A percentile compares a stretch with the other conserved stretches of the same genome.
Conservation (phyloP, 2,329 filamentous ascomycete genomes). For the Neofusicoccum parvum region DNA sequence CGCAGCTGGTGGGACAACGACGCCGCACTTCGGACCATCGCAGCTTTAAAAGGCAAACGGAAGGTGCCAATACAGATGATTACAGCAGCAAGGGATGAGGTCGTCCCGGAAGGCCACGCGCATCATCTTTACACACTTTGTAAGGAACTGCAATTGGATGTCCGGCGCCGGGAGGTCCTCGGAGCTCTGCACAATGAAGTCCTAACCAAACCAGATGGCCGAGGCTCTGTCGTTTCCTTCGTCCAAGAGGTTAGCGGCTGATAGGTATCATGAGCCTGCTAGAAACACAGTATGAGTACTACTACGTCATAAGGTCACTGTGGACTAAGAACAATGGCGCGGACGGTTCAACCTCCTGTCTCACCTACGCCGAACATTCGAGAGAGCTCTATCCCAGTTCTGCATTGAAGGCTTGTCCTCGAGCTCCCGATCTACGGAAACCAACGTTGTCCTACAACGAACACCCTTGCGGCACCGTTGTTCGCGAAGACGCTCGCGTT, state of each 20-base stretch:
- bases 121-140: constrained; percentile 52
- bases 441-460: too few species aligned
- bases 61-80: constrained; percentile 55
- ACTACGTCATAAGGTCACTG: too few species aligned
- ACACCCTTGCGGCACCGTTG: too few species aligned
- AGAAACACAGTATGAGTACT: too few species aligned
- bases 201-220: constrained; percentile 35
- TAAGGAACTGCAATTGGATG: constrained; percentile 35
- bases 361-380: too few species aligned
- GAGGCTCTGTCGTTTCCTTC: constrained; percentile 4
- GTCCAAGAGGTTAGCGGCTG: neutral
- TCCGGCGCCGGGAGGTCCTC: constrained; percentile 42
- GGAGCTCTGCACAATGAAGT: constrained; percentile 56
- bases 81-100: constrained; percentile 57
- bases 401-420: too few species aligned
- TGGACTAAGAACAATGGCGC: too few species aligned
- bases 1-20: constrained; percentile 60
- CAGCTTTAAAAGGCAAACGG: constrained; percentile 24
- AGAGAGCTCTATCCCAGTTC: too few species aligned
- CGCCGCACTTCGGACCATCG: constrained; percentile 43
- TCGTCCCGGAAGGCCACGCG: constrained; percentile 62
- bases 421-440: too few species aligned
- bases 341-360: too few species aligned
- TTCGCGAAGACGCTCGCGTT: too few species aligned
- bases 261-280: too few species aligned